phyloP scores from a whole-genome alignment of 2,329 filamentous ascomycete species.

The Alternaria gaisen region DNA sequence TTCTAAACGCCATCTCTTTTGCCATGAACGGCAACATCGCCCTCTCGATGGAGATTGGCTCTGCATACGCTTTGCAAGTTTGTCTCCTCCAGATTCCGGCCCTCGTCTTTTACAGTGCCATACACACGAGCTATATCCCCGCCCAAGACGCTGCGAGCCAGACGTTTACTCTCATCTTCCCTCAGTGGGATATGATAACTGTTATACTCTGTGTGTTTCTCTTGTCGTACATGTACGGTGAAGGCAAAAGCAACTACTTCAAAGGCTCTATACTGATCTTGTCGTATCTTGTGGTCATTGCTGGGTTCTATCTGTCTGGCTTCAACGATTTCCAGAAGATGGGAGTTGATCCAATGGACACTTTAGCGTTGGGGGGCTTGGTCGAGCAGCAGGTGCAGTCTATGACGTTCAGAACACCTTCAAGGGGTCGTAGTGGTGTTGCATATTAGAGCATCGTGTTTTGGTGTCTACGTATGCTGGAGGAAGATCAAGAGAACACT shows the following conservation, averaged over 20 bases:
- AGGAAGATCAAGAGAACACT: not conserved
- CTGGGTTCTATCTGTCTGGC: constrained; percentile 88
- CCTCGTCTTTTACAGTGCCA: constrained; percentile 87
- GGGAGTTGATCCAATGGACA: constrained; percentile 48
- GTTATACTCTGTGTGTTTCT: constrained; percentile 96
- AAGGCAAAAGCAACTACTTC: constrained; percentile 99
- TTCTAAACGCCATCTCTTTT: constrained; percentile 98
- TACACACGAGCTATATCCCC: constrained; percentile 70
- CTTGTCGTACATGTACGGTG: constrained; percentile 95
- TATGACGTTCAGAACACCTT: constrained; percentile 47
- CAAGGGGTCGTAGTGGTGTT: constrained; percentile 32
- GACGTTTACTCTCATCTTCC: constrained; percentile 88
- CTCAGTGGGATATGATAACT: constrained; percentile 98
- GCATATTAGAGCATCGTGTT: constrained; percentile 32
- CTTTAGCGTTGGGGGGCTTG: constrained; percentile 44
- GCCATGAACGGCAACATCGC: constrained; percentile 99
- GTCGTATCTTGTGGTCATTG: constrained; percentile 89
- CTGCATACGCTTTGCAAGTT: constrained; percentile 94
- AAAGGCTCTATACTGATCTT: constrained; percentile 95
- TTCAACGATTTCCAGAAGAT: constrained; percentile 63
- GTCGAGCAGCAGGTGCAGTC: constrained; percentile 42
- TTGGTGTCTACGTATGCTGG: not conserved
- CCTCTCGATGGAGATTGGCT: constrained; percentile 98
- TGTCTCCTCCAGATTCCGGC: constrained; percentile 94
- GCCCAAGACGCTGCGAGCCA: constrained; percentile 64